Evolutionary conservation across 768 basidiomycete genomes (phyloP), one percentile per base, ranked within the genome.

Genomic region (Tubosaeta sp.): DNA sequence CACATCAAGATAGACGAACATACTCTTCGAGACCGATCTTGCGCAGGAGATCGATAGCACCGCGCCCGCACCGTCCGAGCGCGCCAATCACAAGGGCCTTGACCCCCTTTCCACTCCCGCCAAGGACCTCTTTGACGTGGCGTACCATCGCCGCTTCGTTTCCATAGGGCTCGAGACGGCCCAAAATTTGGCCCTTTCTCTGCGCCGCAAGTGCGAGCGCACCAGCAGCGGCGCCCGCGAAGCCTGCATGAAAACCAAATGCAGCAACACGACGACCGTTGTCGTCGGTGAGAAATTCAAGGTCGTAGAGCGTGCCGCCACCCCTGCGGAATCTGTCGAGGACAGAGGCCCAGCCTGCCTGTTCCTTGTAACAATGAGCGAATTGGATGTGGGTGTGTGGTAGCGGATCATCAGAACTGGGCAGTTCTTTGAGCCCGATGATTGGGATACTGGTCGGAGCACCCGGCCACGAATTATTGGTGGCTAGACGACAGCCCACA

Each of bases 181-280:
- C 90, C 29, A 95, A 74, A 5, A 70, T 70, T 61, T 80, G 68
- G 2, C 82, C 84, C 43, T 78, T 74, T 56, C 77, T 76, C 48
- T 86, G 80, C 19, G 87, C 77, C 2, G 86, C 89, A 32, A 84
- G 68, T 3, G 91, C 92, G 26, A 98, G 79, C 8, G 89, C 90
- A 19, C 90, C 87, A 0, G 90, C 93, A 6, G 94, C 95, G 10
- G 94, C 92, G 14, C 97, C 97, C n/a, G 95, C 94, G 62, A 97
- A 99, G 5, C 97, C 97, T 12, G 97, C 97, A 68, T 98, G 91
- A 75, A 87, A 99, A 7, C 97, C 97, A 64, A 99, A 99, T 0
- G 97, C 97, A 14, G 97, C 95, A 33, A 99, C 94, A 42, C 97
- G 88, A 27, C 95, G 80, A 13, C 95, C 92, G 35, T 61, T 74